Evolutionary conservation across 1,284 basidiomycete species (phyloP).

Genomic region (Tilletiopsis washingtonensis): DNA sequence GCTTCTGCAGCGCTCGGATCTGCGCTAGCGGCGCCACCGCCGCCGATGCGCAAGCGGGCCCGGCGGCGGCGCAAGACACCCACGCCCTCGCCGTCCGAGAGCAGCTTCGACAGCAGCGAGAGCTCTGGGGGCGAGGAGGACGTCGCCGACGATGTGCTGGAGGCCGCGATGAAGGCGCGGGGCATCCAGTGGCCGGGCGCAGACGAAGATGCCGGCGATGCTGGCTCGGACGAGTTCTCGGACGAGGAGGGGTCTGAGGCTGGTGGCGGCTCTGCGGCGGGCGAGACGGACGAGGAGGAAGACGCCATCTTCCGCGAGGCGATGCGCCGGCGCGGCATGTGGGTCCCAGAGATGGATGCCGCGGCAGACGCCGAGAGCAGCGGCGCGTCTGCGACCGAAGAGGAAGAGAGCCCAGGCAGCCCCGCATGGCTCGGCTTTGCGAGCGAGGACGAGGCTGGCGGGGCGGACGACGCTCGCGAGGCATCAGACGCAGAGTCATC

Average conservation of each 20-base stretch:
- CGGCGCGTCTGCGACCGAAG: constrained; percentile 2
- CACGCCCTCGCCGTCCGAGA: not conserved
- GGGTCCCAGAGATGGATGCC: not conserved
- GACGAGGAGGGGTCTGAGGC: no score
- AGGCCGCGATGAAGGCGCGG: constrained; percentile 5
- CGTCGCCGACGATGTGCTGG: not conserved
- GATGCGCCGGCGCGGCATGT: constrained; percentile 32
- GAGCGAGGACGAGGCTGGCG: constrained; percentile 9
- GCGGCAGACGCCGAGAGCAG: not conserved
- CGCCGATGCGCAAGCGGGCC: not conserved
- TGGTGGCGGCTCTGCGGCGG: constrained; percentile 14
- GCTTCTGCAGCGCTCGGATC: constrained; percentile 30
- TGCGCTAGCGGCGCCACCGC: constrained; percentile 20
- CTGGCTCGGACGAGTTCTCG: no score
- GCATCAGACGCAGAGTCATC: constrained; percentile 13
- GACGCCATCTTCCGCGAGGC: constrained; percentile 36
- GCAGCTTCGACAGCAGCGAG: constrained; percentile 33
- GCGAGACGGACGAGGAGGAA: constrained; percentile 36
- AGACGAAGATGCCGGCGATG: no score
- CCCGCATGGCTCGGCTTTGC: not conserved
- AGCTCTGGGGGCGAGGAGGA: constrained; percentile 12
- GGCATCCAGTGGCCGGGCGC: no score
- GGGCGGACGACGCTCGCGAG: constrained; percentile 7
- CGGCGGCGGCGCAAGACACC: not conserved
- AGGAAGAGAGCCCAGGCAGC: constrained; percentile 4